These are phyloP conservation scores for Mortierella alpina DNA, from an alignment of 192 early-diverging fungal species.

Conservation along the genomic window DNA sequence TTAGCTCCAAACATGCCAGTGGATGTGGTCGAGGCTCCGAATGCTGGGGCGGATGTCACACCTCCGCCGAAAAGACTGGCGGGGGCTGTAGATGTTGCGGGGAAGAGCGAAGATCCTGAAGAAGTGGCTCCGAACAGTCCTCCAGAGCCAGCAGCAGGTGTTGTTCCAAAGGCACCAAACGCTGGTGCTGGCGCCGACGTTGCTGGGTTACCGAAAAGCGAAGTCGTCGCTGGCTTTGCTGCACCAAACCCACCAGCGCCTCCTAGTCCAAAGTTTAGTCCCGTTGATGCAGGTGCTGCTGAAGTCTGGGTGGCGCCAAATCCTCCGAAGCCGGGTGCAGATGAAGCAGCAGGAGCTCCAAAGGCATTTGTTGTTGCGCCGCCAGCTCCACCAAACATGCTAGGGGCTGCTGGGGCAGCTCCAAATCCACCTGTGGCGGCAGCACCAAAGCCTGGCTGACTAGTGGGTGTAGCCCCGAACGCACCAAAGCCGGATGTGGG, in stretches of 20 bases:
- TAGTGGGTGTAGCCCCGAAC: conserved; percentile 54
- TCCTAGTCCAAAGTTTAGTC: conserved; percentile 43
- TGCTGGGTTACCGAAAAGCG: conserved; percentile 53
- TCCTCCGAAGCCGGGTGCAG: conserved; percentile 56
- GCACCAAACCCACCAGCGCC: conserved; percentile 27
- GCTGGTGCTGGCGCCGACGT: conserved; percentile 31
- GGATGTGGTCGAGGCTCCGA: conserved; percentile 15
- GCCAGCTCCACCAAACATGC: conserved; percentile 54
- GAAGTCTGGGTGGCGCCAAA: conserved; percentile 55
- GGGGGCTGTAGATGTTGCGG: conserved; percentile 12
- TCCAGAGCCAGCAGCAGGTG: conserved; percentile 34
- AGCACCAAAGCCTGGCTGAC: conserved; percentile 57
- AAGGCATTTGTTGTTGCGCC: conserved; percentile 32
- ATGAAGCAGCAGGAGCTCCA: conserved; percentile 49
- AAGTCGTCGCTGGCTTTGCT: conserved; percentile 37
- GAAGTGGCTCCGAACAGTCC: conserved; percentile 54
- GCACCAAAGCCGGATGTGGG: conserved; percentile 58
- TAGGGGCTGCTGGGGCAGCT: conserved; percentile 30
- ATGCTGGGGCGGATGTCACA: conserved; percentile 39
- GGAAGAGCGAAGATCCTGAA: conserved; percentile 38
- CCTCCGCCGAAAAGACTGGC: conserved; percentile 46
- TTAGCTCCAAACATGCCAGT: conserved; percentile 33
- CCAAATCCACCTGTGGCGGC: conserved; percentile 56
- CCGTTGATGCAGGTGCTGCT: conserved; percentile 36
- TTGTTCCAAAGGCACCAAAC: conserved; percentile 44